Evolutionary conservation across 148 eudicot genomes (phyloP).

Genomic region (Talinum fruticosum): DNA sequence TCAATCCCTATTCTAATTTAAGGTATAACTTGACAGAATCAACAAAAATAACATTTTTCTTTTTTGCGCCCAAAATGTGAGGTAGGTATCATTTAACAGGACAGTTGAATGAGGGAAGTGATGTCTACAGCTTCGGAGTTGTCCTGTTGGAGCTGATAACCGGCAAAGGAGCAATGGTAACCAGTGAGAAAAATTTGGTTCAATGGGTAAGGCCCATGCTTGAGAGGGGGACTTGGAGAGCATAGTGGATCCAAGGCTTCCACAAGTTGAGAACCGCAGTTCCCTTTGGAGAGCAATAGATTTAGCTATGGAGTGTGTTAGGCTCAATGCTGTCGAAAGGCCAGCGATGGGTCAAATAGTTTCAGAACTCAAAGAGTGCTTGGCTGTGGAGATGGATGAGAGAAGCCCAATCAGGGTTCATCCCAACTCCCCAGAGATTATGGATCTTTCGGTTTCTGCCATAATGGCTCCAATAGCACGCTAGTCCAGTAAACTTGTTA

Average conservation of each 20-base stretch:
- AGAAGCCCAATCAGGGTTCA: not conserved
- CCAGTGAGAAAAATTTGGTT: constrained; percentile 14
- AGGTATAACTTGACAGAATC: not conserved
- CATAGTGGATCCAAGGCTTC: constrained; percentile 31
- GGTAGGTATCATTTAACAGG: constrained; percentile 22
- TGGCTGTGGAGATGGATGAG: constrained; percentile 23
- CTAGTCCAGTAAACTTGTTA: not conserved
- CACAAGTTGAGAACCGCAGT: constrained; percentile 10
- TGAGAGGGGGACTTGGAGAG: constrained; percentile 26
- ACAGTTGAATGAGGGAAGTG: constrained; percentile 30
- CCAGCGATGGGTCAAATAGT: constrained; percentile 36
- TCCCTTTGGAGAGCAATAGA: constrained; percentile 35
- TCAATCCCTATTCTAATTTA: not conserved
- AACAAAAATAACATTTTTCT: not conserved
- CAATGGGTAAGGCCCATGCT: constrained; percentile 32
- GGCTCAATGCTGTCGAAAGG: constrained; percentile 17
- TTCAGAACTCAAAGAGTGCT: constrained; percentile 29
- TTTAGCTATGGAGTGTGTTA: constrained; percentile 33
- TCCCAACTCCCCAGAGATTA: constrained; percentile 20
- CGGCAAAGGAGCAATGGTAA: constrained; percentile 27
- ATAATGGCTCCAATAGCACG: constrained; percentile 20
- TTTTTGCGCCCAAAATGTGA: not conserved
- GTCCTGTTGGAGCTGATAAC: constrained; percentile 41
- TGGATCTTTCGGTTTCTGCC: constrained; percentile 11
- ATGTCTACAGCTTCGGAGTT: constrained; percentile 37